A percentile compares a stretch with the other conserved stretches of the same genome.
phyloP scores from a whole-genome alignment of 768 basidiomycete genomes.

The Termitomyces sp. region DNA sequence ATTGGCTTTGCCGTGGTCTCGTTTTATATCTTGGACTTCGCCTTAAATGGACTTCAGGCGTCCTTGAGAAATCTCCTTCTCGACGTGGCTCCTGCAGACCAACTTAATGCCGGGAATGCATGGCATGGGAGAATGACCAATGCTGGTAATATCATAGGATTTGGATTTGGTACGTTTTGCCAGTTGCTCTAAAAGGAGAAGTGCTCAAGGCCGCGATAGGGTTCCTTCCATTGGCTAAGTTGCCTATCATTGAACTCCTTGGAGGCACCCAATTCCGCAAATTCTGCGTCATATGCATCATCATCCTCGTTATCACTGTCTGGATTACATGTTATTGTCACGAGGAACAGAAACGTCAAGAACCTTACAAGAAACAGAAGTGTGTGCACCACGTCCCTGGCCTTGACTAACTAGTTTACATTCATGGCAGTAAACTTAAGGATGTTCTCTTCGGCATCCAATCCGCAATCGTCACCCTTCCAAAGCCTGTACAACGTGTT shows the following conservation, averaged over 20 bases:
- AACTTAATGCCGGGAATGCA: constrained; percentile 91
- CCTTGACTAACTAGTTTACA: neutral
- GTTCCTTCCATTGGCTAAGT: constrained; percentile 78
- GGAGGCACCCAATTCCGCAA: constrained; percentile 95
- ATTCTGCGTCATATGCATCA: constrained; percentile 83
- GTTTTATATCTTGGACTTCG: constrained; percentile 95
- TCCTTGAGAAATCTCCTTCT: constrained; percentile 91
- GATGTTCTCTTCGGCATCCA: constrained; percentile 80
- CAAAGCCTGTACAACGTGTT: constrained; percentile 79
- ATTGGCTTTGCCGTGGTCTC: constrained; percentile 84
- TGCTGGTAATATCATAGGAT: constrained; percentile 95
- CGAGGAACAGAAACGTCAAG: constrained; percentile 67
- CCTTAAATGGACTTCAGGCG: constrained; percentile 93
- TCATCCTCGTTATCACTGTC: constrained; percentile 76
- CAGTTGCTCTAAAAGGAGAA: neutral
- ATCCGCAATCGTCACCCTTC: constrained; percentile 65
- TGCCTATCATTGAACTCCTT: constrained; percentile 72
- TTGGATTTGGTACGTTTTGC: constrained; percentile 66
- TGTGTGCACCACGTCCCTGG: constrained; percentile 18
- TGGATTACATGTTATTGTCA: constrained; percentile 86
- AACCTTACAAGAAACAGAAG: constrained; percentile 31
- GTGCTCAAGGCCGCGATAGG: constrained; percentile 34
- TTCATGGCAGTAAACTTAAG: constrained; percentile 43
- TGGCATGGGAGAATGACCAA: constrained; percentile 98
- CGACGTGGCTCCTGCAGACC: constrained; percentile 83